Percentiles rank a stretch among this genome's conserved stretches.
phyloP scores from a whole-genome alignment of 148 eudicot species.

The Camellia lanceoleosa region DNA sequence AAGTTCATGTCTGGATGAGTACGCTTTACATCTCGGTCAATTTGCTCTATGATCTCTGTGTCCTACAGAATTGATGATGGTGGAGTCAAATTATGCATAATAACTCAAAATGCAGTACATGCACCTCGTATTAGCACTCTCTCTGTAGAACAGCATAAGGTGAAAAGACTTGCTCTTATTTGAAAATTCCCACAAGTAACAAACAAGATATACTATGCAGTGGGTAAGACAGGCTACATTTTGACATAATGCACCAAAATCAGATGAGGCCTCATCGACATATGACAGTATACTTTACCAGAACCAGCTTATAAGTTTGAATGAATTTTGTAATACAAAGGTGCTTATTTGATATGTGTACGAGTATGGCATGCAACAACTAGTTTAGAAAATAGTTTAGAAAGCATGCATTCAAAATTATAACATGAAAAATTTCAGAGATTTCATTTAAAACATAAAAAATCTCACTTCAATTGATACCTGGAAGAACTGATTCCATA shows the following conservation, averaged over 20 bases:
- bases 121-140: background rate
- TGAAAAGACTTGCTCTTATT: background rate
- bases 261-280: background rate
- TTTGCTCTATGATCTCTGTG: slow-evolving; percentile 92
- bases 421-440: background rate
- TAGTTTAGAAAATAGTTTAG: too few species aligned
- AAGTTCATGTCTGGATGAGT: slow-evolving; percentile 94
- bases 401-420: background rate
- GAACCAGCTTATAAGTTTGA: slow-evolving; percentile 9
- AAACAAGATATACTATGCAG: background rate
- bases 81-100: background rate
- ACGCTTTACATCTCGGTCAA: slow-evolving; percentile 95
- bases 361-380: background rate
- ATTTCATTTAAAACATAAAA: background rate
- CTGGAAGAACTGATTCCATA: slow-evolving; percentile 98
- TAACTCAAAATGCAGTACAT: background rate
- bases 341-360: background rate
- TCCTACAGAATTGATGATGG: slow-evolving; percentile 46
- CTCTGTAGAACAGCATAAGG: background rate
- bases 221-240: background rate
- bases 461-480: slow-evolving; percentile 28
- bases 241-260: slow-evolving; percentile 5
- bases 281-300: background rate
- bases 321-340: background rate
- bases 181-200: background rate